phyloP scores from a whole-genome alignment of 2,329 filamentous ascomycete species.

The Diaporthe vexans region DNA sequence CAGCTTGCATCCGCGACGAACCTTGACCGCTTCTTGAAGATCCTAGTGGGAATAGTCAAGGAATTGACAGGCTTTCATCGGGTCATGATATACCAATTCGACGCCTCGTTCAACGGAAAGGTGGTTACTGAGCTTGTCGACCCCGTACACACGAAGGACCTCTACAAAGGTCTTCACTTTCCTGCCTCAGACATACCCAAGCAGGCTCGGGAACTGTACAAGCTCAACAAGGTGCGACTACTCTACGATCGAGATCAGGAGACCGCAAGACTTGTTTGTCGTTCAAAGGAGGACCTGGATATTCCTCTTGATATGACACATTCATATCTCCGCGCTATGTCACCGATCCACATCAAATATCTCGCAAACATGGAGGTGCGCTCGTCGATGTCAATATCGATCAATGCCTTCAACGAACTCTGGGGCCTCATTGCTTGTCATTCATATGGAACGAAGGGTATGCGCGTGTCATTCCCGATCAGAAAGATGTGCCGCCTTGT shows the following conservation, averaged over 20 bases:
- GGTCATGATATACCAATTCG: slow-evolving; percentile 95
- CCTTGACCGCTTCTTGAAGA: slow-evolving; percentile 82
- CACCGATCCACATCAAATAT: slow-evolving; percentile 90
- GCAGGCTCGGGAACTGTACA: slow-evolving; percentile 90
- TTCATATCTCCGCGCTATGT: slow-evolving; percentile 89
- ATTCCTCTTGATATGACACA: slow-evolving; percentile 86
- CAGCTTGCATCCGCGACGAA: slow-evolving; percentile 81
- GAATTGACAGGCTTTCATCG: slow-evolving; percentile 92
- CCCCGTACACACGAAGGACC: slow-evolving; percentile 81
- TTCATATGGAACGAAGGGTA: slow-evolving; percentile 81
- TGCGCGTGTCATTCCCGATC: slow-evolving; percentile 93
- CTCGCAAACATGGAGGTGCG: slow-evolving; percentile 89
- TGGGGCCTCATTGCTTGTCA: slow-evolving; percentile 94
- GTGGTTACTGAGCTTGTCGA: slow-evolving; percentile 92
- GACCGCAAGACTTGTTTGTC: slow-evolving; percentile 86
- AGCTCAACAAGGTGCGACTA: slow-evolving; percentile 88
- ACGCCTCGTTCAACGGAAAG: slow-evolving; percentile 83
- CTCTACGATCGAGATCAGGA: slow-evolving; percentile 87
- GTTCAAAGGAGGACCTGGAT: slow-evolving; percentile 79
- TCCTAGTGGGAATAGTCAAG: slow-evolving; percentile 87
- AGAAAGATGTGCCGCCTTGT: slow-evolving; percentile 92
- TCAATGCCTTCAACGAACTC: slow-evolving; percentile 86
- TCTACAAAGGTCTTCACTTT: slow-evolving; percentile 91
- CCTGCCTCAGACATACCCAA: slow-evolving; percentile 89
- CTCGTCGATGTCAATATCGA: slow-evolving; percentile 95